These are phyloP conservation scores for Hypocrella siamensis DNA, from an alignment of 2,329 filamentous ascomycete species.

Conservation along the genomic window DNA sequence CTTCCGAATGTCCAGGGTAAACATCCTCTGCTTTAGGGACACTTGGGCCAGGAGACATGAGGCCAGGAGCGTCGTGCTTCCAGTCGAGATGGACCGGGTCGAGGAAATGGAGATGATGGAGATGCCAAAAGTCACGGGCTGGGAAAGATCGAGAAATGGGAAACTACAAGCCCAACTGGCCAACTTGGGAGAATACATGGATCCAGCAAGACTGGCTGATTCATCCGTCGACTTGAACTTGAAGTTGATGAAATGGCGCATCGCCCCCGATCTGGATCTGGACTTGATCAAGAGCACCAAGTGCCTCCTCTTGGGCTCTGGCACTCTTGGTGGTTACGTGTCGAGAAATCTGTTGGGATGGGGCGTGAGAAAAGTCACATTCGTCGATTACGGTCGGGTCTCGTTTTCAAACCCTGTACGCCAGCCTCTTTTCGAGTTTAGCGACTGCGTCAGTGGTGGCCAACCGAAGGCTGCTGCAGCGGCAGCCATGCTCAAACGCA, in stretches of 20 bases:
- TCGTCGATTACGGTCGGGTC: conserved; percentile 84
- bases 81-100: conserved; percentile 38
- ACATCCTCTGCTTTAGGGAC: conserved; percentile 84
- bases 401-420: conserved; percentile 95
- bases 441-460: conserved; percentile 76
- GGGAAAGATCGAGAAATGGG: conserved; percentile 70
- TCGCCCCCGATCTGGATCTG: conserved; percentile 75
- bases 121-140: conserved; percentile 86
- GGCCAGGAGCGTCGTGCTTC: conserved; percentile 65
- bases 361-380: conserved; percentile 90
- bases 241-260: conserved; percentile 97
- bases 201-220: conserved; percentile 73
- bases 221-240: conserved; percentile 92
- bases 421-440: conserved; percentile 81
- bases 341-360: conserved; percentile 85
- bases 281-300: conserved; percentile 80
- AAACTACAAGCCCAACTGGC: conserved; percentile 67
- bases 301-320: conserved; percentile 80
- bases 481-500: conserved; percentile 63
- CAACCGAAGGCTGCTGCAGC: conserved; percentile 70
- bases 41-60: conserved; percentile 63
- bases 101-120: conserved; percentile 26
- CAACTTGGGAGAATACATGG: conserved; percentile 85
- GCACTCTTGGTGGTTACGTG: conserved; percentile 87
- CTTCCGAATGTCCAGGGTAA: conserved; percentile 60